phyloP scores from a whole-genome alignment of 192 early-diverging fungal species.

The Entomortierella parvispora region DNA sequence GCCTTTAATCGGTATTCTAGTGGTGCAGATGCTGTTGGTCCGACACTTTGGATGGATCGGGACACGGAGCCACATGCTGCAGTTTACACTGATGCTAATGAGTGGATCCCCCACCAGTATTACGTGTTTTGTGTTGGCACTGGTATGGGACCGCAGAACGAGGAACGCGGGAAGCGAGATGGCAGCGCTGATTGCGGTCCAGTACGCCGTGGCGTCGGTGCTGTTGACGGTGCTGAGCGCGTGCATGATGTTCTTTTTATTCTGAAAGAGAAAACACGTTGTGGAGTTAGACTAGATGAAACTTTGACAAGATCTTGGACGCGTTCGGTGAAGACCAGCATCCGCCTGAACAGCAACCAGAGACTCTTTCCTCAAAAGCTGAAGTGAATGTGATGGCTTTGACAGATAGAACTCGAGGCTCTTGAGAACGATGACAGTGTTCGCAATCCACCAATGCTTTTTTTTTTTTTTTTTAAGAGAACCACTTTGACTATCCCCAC shows the following conservation, averaged over 20 bases:
- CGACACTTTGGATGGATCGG: constrained; percentile 24
- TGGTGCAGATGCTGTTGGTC: constrained; percentile 28
- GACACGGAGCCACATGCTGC: constrained; percentile 31
- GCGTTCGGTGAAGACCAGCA: no score
- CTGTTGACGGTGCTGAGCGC: constrained; percentile 24
- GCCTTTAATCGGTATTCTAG: constrained; percentile 14
- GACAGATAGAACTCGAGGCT: no score
- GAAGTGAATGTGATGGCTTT: no score
- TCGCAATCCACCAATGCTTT: no score
- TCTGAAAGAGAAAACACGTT: constrained; percentile 9
- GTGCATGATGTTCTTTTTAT: constrained; percentile 47
- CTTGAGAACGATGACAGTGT: no score
- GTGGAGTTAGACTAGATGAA: no score
- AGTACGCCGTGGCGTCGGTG: constrained; percentile 18
- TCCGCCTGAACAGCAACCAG: no score
- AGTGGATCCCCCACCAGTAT: constrained; percentile 33
- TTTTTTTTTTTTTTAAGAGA: no score
- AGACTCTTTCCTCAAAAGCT: no score
- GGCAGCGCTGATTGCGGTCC: constrained; percentile 39
- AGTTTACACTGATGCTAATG: constrained; percentile 41
- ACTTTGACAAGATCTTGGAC: no score
- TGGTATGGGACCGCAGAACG: constrained; percentile 41
- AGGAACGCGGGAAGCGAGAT: constrained; percentile 41
- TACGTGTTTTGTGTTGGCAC: constrained; percentile 37
- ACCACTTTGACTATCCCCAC: no score